Percentiles rank a stretch among this genome's conserved stretches.
phyloP scores from a whole-genome alignment of 179 eudicot genomes.

The Nepenthes alata region DNA sequence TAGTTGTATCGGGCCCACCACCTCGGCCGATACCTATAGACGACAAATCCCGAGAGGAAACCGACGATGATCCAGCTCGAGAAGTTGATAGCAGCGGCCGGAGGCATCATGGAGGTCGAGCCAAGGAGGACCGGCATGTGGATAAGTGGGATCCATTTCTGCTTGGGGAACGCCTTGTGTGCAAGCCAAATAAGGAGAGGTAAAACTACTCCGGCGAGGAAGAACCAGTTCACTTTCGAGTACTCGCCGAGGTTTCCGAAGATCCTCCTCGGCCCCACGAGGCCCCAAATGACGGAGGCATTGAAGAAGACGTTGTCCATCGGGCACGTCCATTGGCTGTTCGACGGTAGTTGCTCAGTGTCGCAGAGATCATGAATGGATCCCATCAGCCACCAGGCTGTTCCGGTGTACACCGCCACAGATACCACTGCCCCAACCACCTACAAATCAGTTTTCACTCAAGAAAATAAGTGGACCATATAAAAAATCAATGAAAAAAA shows the following conservation, averaged over 20 bases:
- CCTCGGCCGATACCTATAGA: slow-evolving; percentile 36
- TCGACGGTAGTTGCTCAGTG: slow-evolving; percentile 37
- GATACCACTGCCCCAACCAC: slow-evolving; percentile 40
- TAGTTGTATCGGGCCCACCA: slow-evolving; percentile 66
- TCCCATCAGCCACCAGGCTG: slow-evolving; percentile 90
- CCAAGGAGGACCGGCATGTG: slow-evolving; percentile 60
- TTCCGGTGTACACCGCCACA: slow-evolving; percentile 52
- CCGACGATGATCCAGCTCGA: slow-evolving; percentile 62
- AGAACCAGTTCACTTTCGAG: slow-evolving; percentile 63
- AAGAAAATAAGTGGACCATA: too few relatives aligned
- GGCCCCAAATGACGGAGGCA: slow-evolving; percentile 83
- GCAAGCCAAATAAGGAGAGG: slow-evolving; percentile 60
- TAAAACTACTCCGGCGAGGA: slow-evolving; percentile 55
- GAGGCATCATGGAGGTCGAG: slow-evolving; percentile 58
- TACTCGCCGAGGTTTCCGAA: slow-evolving; percentile 74
- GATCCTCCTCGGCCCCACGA: slow-evolving; percentile 74
- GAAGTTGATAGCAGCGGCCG: slow-evolving; percentile 70
- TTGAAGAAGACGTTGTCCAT: slow-evolving; percentile 59
- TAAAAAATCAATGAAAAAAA: too few relatives aligned
- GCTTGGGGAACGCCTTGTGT: slow-evolving; percentile 42
- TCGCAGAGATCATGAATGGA: slow-evolving; percentile 64
- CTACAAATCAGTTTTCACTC: slow-evolving; percentile 8
- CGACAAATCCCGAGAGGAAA: slow-evolving; percentile 53
- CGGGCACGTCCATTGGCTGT: slow-evolving; percentile 85
- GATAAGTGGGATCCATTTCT: slow-evolving; percentile 43